Conservation (phyloP, 768 basidiomycete genomes). For the Pisolithus marmoratus region DNA sequence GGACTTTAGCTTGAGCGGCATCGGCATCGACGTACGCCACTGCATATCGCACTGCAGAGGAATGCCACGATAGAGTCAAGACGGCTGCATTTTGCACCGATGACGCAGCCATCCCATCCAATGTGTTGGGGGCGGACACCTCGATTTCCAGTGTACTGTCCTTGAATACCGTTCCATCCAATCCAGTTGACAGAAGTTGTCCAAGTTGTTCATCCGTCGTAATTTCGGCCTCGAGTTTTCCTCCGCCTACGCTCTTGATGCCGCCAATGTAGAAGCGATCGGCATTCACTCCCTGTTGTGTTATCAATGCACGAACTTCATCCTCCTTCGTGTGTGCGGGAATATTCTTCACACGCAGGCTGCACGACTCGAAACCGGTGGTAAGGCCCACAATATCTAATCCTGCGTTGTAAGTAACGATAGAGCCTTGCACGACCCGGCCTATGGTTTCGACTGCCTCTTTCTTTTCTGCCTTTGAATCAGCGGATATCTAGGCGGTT, state of each 20-base stretch:
- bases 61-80: not conserved
- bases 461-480: no score
- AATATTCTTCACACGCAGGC: slow-evolving; percentile 41
- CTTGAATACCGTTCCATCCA: slow-evolving; percentile 47
- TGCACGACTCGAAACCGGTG: slow-evolving; percentile 49
- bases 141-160: slow-evolving; percentile 10
- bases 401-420: slow-evolving; percentile 48
- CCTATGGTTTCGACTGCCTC: no score
- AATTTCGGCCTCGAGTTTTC: slow-evolving; percentile 36
- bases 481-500: no score
- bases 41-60: not conserved
- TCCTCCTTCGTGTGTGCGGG: slow-evolving; percentile 33
- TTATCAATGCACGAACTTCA: slow-evolving; percentile 41
- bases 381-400: slow-evolving; percentile 38
- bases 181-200: slow-evolving; percentile 33
- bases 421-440: slow-evolving; percentile 36
- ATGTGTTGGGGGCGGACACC: not conserved
- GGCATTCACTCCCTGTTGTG: slow-evolving; percentile 36
- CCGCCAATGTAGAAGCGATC: slow-evolving; percentile 29
- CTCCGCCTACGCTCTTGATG: slow-evolving; percentile 23
- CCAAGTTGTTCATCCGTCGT: slow-evolving; percentile 38
- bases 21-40: not conserved
- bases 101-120: not conserved
- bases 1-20: not conserved
- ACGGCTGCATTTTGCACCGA: not conserved